Evolutionary conservation across 441 rosid genomes (phyloP).

Genomic region (Bruguiera hainesii): DNA sequence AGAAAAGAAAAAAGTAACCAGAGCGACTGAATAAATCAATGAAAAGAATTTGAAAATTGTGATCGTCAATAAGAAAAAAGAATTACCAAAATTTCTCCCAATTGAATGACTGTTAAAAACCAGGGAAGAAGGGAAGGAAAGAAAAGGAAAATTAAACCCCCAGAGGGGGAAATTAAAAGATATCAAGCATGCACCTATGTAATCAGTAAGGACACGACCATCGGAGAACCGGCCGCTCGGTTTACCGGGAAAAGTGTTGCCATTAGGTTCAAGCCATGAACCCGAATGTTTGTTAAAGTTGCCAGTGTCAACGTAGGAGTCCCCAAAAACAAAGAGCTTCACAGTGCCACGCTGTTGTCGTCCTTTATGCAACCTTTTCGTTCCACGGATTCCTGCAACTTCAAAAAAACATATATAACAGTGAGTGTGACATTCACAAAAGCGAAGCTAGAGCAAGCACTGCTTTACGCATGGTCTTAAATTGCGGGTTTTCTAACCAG

Average conservation of each 20-base stretch:
- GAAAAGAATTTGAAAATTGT: no score
- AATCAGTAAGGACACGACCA: constrained; percentile 21
- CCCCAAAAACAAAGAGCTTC: constrained; percentile 18
- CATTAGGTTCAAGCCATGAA: constrained; percentile 12
- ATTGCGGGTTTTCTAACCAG: no score
- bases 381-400: neutral
- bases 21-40: no score
- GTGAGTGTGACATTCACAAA: neutral
- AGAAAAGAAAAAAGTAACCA: no score
- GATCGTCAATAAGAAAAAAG: no score
- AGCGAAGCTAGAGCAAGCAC: neutral
- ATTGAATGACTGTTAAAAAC: neutral
- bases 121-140: neutral
- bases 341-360: neutral
- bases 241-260: constrained; percentile 14
- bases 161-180: neutral
- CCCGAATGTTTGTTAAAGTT: constrained; percentile 1
- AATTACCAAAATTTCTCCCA: no score
- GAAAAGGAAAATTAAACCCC: neutral
- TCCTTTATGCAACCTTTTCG: neutral
- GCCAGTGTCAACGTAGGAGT: constrained; percentile 15
- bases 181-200: constrained; percentile 5
- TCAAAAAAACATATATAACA: neutral
- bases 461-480: no score
- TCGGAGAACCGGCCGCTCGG: constrained; percentile 21